Base-by-base conservation (phyloP, 768 basidiomycete species). In the Suillus weaverae region DNA sequence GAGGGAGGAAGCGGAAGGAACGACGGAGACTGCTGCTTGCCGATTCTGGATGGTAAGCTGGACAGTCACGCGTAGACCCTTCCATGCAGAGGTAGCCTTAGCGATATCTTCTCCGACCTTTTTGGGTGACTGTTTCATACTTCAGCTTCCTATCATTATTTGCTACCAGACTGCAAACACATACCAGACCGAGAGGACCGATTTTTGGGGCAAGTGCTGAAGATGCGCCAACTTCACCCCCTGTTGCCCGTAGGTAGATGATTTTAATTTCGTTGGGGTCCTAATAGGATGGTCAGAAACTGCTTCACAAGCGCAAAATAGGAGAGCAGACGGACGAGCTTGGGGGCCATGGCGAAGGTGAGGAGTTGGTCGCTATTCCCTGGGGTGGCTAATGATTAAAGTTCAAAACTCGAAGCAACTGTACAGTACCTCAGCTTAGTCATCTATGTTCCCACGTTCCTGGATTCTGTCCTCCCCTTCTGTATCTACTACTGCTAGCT, bases 21-120 rank as follows among this genome's bases (percentile, higher is more conserved):
- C 97, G 72, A 99, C 96, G 64, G 95, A 85, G 74, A 98, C 95
- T 70, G 91, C 83, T 62, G 97, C 97, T 89, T 99, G 97, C 80
- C 97, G 95, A 83, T 99, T 99, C 87, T 99, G 97, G 80, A 99
- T 98, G 66, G 97, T 99, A 66, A 99, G 88, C 80, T 98, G 95
- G 70, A 99, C 95, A 70, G 97, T 99, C 65, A 99, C 97, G 67
- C 96, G 94, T 77, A 99, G 94, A 83, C 97, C 97, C 82, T 99
- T 99, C 97, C 97, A 99, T 77, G 89, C 90, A 56, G 89, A 87
- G 66, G 97, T 99, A 64, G 97, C 97, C 80, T 99, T 99, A 73
- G 97, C 97, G 77, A 99, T 99, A 82, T 99, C 97, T 94, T 99
- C 97, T 82, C 97, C 97, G 81, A 99, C 97, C 85, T 99, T 99